Evolutionary conservation across 2,329 filamentous ascomycete species (phyloP).

Genomic region (Stagonosporopsis rhizophila): DNA sequence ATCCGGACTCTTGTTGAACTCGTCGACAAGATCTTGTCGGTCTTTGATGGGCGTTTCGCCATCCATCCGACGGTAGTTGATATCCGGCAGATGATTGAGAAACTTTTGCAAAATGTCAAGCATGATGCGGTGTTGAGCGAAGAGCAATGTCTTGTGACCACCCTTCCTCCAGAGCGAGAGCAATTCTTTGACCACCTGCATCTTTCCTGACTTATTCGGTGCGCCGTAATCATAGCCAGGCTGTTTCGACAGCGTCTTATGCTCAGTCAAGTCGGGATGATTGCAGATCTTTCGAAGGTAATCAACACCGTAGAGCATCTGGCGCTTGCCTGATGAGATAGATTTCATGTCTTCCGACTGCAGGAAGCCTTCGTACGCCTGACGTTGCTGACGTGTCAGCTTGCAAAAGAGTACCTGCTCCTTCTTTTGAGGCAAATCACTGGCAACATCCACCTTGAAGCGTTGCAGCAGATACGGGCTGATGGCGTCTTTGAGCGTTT

Average conservation of each 20-base stretch:
- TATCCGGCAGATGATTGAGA: slow-evolving; percentile 69
- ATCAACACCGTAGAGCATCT: slow-evolving; percentile 89
- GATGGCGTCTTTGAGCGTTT: slow-evolving; percentile 91
- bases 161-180: slow-evolving; percentile 87
- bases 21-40: slow-evolving; percentile 88
- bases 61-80: slow-evolving; percentile 90
- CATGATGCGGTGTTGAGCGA: slow-evolving; percentile 94
- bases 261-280: slow-evolving; percentile 87
- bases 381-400: slow-evolving; percentile 78
- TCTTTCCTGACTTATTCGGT: slow-evolving; percentile 84
- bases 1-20: slow-evolving; percentile 82
- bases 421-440: slow-evolving; percentile 92
- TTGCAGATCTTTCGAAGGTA: slow-evolving; percentile 96
- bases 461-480: slow-evolving; percentile 91
- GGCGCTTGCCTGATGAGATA: slow-evolving; percentile 75
- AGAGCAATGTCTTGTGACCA: slow-evolving; percentile 93
- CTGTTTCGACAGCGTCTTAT: slow-evolving; percentile 64
- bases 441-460: slow-evolving; percentile 90
- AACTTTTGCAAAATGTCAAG: slow-evolving; percentile 91
- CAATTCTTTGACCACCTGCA: slow-evolving; percentile 90
- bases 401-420: slow-evolving; percentile 98
- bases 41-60: slow-evolving; percentile 87
- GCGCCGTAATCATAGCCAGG: slow-evolving; percentile 78
- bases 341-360: slow-evolving; percentile 83
- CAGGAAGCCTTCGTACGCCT: slow-evolving; percentile 82